A percentile compares a stretch with the other conserved stretches of the same genome.
These are phyloP conservation scores for Phytophthora syringae DNA, from an alignment of 352 stramenopile species.

Conservation along the genomic window DNA sequence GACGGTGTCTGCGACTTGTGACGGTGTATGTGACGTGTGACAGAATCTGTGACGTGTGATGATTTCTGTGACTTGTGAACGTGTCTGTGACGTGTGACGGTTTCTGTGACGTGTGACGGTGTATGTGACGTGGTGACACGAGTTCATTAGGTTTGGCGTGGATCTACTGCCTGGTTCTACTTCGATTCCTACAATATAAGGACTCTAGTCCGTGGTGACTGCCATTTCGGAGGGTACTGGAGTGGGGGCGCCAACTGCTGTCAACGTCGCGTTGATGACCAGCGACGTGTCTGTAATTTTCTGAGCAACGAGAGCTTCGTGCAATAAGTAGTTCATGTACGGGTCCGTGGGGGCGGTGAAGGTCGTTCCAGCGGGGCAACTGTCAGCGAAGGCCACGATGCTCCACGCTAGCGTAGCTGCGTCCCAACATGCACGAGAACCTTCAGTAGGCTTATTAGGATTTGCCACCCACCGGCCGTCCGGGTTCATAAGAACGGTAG, in stretches of 20 bases:
- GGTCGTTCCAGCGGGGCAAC: conserved; percentile 36
- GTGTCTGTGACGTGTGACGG: neutral
- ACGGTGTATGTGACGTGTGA: neutral
- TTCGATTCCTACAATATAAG: too few relatives aligned
- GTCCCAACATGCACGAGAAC: conserved; percentile 52
- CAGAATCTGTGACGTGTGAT: neutral
- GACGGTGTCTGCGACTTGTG: neutral
- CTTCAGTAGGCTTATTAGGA: conserved; percentile 24
- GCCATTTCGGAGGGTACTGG: conserved; percentile 24
- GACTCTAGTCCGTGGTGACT: too few relatives aligned
- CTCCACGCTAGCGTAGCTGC: conserved; percentile 41
- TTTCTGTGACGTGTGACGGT: neutral
- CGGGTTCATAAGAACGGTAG: conserved; percentile 42
- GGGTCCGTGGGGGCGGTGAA: conserved; percentile 46
- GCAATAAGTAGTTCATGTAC: conserved; percentile 64
- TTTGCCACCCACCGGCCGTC: conserved; percentile 51
- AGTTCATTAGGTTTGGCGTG: neutral
- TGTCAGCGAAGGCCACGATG: conserved; percentile 36
- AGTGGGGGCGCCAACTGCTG: conserved; percentile 27
- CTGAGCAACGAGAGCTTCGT: conserved; percentile 35
- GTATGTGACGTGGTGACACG: neutral
- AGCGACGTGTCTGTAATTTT: conserved; percentile 47
- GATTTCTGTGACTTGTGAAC: neutral
- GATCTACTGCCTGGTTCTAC: neutral
- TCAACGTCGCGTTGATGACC: conserved; percentile 50